Conservation (phyloP, 1,284 basidiomycete species). For the Tetrapyrgos nigripes region DNA sequence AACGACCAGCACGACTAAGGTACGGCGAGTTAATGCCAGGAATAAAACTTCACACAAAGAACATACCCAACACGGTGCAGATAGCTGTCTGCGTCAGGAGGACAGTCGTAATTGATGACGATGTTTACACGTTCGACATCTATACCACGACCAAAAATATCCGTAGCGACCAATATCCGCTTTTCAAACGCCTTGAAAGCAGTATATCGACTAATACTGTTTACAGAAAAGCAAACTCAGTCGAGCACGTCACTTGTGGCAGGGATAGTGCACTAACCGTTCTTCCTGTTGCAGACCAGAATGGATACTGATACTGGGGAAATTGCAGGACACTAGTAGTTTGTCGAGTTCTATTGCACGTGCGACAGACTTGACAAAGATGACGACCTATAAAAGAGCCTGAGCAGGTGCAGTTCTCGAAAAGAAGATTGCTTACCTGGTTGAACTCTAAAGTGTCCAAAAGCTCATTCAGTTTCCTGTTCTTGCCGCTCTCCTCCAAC, state of each 20-base stretch:
- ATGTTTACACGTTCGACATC: conserved; percentile 99
- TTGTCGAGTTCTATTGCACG: conserved; percentile 98
- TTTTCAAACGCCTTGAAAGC: conserved; percentile 99
- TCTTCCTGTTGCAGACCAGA: conserved; percentile 95
- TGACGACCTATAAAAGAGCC: conserved; percentile 79
- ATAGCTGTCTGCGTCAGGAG: conserved; percentile 97
- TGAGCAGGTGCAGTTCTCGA: not conserved
- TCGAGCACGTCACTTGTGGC: conserved; percentile 11
- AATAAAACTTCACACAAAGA: not conserved
- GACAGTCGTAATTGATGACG: conserved; percentile 95
- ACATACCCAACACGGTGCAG: conserved; percentile 95
- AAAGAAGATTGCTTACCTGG: conserved; percentile 63
- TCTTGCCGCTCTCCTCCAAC: conserved; percentile 94
- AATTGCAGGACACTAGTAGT: conserved; percentile 96
- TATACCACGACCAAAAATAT: conserved; percentile 97
- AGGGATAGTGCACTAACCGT: conserved; percentile 63
- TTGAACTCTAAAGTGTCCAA: conserved; percentile 99
- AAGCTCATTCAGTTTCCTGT: conserved; percentile 97
- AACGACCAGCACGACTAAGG: conserved; percentile 92
- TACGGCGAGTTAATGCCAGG: conserved; percentile 5
- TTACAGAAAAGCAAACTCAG: conserved; percentile 12
- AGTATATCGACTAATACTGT: conserved; percentile 94
- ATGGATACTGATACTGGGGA: conserved; percentile 98
- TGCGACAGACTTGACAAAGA: conserved; percentile 98
- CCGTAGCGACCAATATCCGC: conserved; percentile 96